These are phyloP conservation scores for Populus pruinosa DNA, from an alignment of 345 rosid genomes.

Conservation along the genomic window DNA sequence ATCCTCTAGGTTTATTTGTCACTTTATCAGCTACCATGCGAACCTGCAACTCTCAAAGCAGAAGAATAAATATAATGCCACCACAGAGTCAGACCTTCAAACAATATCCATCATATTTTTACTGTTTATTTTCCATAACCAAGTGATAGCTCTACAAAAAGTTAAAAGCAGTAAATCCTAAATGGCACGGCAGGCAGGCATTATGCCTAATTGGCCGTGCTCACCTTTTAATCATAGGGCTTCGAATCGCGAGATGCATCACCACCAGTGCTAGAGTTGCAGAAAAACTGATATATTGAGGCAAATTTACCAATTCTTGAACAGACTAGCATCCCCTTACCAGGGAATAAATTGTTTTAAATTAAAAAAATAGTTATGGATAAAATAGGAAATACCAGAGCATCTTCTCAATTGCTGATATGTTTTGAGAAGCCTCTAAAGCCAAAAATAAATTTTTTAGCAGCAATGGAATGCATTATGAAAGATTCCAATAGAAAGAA, in stretches of 20 bases:
- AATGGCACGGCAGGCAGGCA: slow-evolving; percentile 88
- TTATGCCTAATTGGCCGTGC: slow-evolving; percentile 81
- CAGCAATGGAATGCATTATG: slow-evolving; percentile 46
- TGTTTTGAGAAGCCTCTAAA: slow-evolving; percentile 67
- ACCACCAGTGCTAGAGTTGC: slow-evolving; percentile 93
- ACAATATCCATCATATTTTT: background rate
- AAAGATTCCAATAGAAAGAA: slow-evolving; percentile 48
- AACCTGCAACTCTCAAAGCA: slow-evolving; percentile 55
- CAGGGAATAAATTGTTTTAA: slow-evolving; percentile 67
- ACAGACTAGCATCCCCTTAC: slow-evolving; percentile 91
- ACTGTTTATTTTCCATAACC: slow-evolving; percentile 20
- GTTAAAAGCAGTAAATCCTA: slow-evolving; percentile 44
- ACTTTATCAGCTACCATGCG: slow-evolving; percentile 65
- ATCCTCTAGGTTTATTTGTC: slow-evolving; percentile 87
- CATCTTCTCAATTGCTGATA: slow-evolving; percentile 77
- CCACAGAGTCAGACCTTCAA: background rate
- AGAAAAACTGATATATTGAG: slow-evolving; percentile 70
- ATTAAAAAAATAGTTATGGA: slow-evolving; percentile 28
- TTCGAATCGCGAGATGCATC: slow-evolving; percentile 77
- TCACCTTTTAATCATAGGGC: slow-evolving; percentile 90
- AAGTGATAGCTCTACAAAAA: slow-evolving; percentile 29
- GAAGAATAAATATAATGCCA: slow-evolving; percentile 32
- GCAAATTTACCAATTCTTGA: slow-evolving; percentile 66
- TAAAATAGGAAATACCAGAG: slow-evolving; percentile 60
- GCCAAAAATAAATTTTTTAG: slow-evolving; percentile 58